phyloP scores from a whole-genome alignment of 139 green algal genomes.

The Micractinium conductrix region DNA sequence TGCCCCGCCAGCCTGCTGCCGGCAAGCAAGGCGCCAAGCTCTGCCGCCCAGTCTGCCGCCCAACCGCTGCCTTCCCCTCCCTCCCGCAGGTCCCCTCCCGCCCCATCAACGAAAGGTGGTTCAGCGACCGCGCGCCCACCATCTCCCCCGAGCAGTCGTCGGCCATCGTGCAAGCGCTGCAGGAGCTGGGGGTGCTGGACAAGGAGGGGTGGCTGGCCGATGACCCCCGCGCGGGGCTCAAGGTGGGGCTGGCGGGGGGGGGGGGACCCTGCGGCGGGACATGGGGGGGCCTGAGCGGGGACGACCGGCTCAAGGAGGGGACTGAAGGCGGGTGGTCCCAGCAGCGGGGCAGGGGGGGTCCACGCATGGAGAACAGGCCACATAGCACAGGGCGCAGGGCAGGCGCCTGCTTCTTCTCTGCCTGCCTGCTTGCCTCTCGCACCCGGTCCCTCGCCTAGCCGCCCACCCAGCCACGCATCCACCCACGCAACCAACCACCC shows the following conservation, averaged over 20 bases:
- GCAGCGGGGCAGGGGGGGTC: too few species aligned
- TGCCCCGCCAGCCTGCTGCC: neutral
- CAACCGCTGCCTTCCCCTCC: neutral
- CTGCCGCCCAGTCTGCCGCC: too few species aligned
- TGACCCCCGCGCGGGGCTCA: slow-evolving; percentile 5
- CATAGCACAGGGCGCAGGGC: too few species aligned
- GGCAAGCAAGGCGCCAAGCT: too few species aligned
- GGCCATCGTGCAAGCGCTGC: slow-evolving; percentile 1
- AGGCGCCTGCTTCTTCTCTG: neutral
- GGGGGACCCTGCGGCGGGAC: neutral
- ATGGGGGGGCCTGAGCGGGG: too few species aligned
- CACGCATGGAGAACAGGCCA: too few species aligned
- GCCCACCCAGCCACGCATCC: neutral
- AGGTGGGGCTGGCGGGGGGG: too few species aligned
- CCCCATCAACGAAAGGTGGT: neutral
- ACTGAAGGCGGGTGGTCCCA: too few species aligned
- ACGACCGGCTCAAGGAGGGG: too few species aligned
- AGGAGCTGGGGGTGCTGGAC: slow-evolving; percentile 19
- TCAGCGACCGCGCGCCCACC: slow-evolving; percentile 2
- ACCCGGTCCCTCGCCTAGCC: too few species aligned
- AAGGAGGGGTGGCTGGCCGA: neutral
- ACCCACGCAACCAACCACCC: too few species aligned
- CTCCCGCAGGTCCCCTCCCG: neutral
- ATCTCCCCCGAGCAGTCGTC: slow-evolving; percentile 4
- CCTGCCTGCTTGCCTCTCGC: neutral